phyloP scores from a whole-genome alignment of 1,139 yeast species.

The Lodderomyces orthopsilosis region DNA sequence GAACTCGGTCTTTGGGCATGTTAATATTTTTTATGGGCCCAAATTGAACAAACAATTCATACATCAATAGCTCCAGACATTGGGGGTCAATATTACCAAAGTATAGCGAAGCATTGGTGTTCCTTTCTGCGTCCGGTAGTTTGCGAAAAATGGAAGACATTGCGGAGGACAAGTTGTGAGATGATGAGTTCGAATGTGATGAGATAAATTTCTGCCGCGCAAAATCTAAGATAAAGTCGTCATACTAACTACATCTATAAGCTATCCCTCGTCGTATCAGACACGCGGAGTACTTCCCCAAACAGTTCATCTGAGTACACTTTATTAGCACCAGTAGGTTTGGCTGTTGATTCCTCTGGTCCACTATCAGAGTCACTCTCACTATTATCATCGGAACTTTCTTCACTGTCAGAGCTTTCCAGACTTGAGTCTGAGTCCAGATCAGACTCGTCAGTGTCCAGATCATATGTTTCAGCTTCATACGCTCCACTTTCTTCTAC shows the following conservation, averaged over 20 bases:
- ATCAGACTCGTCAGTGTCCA: background rate
- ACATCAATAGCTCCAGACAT: constrained; percentile 65
- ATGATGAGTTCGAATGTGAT: too few relatives aligned
- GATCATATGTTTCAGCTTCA: constrained; percentile 2
- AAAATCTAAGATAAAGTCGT: too few relatives aligned
- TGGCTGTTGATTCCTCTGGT: constrained; percentile 22
- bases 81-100: constrained; percentile 80
- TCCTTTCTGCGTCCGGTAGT: constrained; percentile 45
- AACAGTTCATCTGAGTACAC: constrained; percentile 1
- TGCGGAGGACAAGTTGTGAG: background rate
- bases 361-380: constrained; percentile 13
- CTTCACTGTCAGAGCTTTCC: constrained; percentile 2
- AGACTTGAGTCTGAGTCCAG: constrained; percentile 14
- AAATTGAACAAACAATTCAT: constrained; percentile 81
- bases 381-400: constrained; percentile 3
- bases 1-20: constrained; percentile 76
- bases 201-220: background rate
- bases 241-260: too few relatives aligned
- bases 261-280: too few relatives aligned
- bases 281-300: background rate
- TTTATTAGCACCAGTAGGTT: constrained; percentile 10
- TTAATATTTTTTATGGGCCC: constrained; percentile 73
- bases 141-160: constrained; percentile 35
- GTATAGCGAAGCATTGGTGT: constrained; percentile 68
- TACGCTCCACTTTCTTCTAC: constrained; percentile 21